phyloP scores from a whole-genome alignment of 306 rosid species.

The Benincasa hispida region DNA sequence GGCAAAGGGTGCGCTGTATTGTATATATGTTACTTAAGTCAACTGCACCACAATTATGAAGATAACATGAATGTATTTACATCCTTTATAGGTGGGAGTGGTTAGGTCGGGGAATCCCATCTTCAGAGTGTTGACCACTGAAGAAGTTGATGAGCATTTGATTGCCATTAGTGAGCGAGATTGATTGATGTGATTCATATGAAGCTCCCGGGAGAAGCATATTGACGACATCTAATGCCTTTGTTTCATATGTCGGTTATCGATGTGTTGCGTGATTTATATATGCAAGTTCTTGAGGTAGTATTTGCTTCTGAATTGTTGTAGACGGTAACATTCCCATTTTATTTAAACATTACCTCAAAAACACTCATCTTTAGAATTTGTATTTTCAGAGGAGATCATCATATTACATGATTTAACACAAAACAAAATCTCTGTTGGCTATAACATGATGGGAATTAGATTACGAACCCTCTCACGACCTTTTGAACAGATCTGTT shows the following conservation, averaged over 20 bases:
- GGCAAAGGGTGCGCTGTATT: not conserved
- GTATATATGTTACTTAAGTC: not conserved
- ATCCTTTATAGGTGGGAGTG: conserved; percentile 68
- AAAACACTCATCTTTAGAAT: not conserved
- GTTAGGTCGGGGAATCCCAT: conserved; percentile 61
- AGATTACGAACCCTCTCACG: not conserved
- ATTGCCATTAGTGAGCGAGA: conserved; percentile 98
- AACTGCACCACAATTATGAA: not conserved
- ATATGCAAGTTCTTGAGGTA: not conserved
- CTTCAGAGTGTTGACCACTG: conserved; percentile 72
- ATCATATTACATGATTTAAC: not conserved
- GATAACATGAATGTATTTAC: not conserved
- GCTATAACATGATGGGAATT: not conserved
- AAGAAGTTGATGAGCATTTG: conserved; percentile 96
- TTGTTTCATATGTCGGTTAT: not conserved
- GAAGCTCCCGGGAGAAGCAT: not conserved
- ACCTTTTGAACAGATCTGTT: no score
- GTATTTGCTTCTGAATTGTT: not conserved
- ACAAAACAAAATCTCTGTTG: not conserved
- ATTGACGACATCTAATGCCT: not conserved
- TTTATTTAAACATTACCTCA: not conserved
- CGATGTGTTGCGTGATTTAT: not conserved
- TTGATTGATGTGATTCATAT: conserved; percentile 18
- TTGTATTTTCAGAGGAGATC: not conserved
- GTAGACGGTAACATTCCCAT: not conserved